Evolutionary conservation across 2,329 filamentous ascomycete species (phyloP).

Genomic region (Dendryphion nanum): DNA sequence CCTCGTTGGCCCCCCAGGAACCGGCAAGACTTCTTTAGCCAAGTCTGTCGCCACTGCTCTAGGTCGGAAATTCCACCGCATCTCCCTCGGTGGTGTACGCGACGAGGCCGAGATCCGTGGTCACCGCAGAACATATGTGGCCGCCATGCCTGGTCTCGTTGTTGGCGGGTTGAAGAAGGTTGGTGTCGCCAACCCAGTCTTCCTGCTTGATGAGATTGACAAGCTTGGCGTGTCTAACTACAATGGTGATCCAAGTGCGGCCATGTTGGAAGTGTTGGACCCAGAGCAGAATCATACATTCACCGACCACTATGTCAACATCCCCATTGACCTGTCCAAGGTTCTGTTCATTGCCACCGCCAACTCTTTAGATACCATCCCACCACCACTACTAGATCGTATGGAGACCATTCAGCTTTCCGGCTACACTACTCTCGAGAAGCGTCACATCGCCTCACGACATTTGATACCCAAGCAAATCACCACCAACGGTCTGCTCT

Average conservation of each 20-base stretch:
- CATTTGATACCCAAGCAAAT: constrained; percentile 98
- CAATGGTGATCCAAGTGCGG: constrained; percentile 92
- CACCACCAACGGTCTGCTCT: constrained; percentile 77
- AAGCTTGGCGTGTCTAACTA: constrained; percentile 90
- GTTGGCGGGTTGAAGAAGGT: constrained; percentile 94
- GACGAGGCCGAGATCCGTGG: constrained; percentile 97
- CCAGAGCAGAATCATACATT: constrained; percentile 96
- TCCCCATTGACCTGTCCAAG: constrained; percentile 93
- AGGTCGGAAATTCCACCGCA: constrained; percentile 93
- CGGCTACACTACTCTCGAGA: constrained; percentile 96
- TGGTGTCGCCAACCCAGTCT: constrained; percentile 90
- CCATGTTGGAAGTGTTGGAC: constrained; percentile 96
- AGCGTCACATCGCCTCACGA: constrained; percentile 87
- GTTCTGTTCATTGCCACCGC: constrained; percentile 97
- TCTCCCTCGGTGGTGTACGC: constrained; percentile 90
- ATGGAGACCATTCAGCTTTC: constrained; percentile 96
- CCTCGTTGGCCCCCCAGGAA: constrained; percentile 87
- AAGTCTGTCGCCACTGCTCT: constrained; percentile 90
- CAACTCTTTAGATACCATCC: constrained; percentile 92
- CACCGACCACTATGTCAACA: constrained; percentile 92
- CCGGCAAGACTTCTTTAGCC: constrained; percentile 93
- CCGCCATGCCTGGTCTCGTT: constrained; percentile 96
- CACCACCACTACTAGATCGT: constrained; percentile 86
- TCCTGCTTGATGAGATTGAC: constrained; percentile 96
- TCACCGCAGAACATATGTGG: constrained; percentile 92